These are phyloP conservation scores for Lagerstroemia fauriei DNA, from an alignment of 441 rosid species.

Conservation along the genomic window DNA sequence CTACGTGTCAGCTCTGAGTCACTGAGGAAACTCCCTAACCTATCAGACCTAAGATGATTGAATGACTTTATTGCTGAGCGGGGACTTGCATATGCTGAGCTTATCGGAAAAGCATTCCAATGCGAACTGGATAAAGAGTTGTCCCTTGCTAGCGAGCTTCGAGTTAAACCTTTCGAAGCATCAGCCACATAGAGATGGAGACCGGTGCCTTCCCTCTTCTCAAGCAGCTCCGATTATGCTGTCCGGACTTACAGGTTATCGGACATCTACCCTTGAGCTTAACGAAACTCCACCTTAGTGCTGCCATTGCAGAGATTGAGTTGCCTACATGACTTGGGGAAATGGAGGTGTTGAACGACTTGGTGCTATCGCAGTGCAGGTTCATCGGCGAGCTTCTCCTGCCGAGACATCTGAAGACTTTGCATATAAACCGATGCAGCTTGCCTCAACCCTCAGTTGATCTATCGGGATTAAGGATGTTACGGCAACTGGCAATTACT, in stretches of 20 bases:
- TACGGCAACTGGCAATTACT: too few relatives aligned
- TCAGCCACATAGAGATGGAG: background rate
- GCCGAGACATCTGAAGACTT: background rate
- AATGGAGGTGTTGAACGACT: background rate
- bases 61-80: background rate
- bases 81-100: background rate
- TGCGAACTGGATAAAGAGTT: background rate
- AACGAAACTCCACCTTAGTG: background rate
- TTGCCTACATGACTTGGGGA: background rate
- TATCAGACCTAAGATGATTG: background rate
- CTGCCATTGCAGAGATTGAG: background rate
- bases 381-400: background rate
- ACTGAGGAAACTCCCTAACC: background rate
- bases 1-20: background rate
- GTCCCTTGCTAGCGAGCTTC: background rate
- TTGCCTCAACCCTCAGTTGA: background rate
- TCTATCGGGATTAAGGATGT: background rate
- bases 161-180: background rate
- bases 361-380: background rate
- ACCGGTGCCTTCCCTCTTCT: background rate
- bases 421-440: background rate
- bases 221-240: background rate
- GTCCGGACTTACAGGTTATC: background rate
- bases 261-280: background rate
- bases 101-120: background rate